These are phyloP conservation scores for Tricholoma terreum DNA, from an alignment of 768 basidiomycete species.

Conservation along the genomic window DNA sequence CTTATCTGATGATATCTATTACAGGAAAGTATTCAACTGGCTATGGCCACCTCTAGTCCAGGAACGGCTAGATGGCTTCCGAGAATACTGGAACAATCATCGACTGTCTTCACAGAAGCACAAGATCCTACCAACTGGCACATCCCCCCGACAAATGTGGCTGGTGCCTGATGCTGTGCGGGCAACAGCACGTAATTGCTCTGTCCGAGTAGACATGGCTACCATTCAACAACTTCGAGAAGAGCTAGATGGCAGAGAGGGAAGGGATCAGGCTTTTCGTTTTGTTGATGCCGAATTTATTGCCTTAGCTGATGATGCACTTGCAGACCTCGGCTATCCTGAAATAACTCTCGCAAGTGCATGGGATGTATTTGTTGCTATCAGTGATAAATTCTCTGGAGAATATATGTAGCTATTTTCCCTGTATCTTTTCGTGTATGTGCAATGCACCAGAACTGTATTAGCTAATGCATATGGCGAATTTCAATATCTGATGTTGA, in stretches of 20 bases:
- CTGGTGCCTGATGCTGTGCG: not conserved
- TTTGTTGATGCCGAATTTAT: not conserved
- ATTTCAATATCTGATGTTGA: not conserved
- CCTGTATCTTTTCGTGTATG: not conserved
- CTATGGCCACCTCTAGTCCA: constrained; percentile 1
- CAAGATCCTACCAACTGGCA: not conserved
- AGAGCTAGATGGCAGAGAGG: not conserved
- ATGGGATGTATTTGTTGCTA: not conserved
- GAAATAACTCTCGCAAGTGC: not conserved
- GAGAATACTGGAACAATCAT: not conserved
- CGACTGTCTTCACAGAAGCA: not conserved
- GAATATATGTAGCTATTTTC: not conserved
- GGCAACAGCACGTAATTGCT: not conserved
- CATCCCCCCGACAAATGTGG: not conserved
- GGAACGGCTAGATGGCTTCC: not conserved
- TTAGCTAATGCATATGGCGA: not conserved
- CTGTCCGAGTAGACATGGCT: not conserved
- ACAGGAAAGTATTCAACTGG: constrained; percentile 1
- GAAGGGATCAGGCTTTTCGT: not conserved
- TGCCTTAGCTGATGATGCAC: not conserved
- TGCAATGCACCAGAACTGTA: not conserved
- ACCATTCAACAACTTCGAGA: not conserved
- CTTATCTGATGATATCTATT: not conserved
- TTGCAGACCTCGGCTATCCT: not conserved
- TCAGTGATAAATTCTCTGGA: not conserved